These are phyloP conservation scores for Cercospora brassicicola DNA, from an alignment of 2,329 filamentous ascomycete species.

Conservation along the genomic window DNA sequence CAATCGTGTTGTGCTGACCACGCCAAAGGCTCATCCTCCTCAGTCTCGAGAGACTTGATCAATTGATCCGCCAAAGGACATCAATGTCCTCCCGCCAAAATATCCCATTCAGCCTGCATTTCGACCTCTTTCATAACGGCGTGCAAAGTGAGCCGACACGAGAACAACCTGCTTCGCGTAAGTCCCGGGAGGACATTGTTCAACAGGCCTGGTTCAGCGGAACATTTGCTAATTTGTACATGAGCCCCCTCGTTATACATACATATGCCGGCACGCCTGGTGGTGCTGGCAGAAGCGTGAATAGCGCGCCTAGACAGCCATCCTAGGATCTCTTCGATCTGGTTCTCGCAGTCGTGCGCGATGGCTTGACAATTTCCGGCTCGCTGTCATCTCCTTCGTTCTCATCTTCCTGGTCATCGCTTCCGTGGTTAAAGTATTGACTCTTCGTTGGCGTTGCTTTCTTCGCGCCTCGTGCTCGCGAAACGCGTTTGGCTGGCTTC, in stretches of 20 bases:
- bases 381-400: slow-evolving; percentile 29
- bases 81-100: neutral
- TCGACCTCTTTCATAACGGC: neutral
- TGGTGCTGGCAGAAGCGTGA: neutral
- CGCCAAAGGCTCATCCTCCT: neutral
- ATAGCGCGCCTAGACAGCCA: neutral
- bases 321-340: slow-evolving; percentile 19
- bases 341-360: slow-evolving; percentile 37
- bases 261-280: neutral
- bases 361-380: slow-evolving; percentile 35
- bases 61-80: neutral
- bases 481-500: slow-evolving; percentile 1
- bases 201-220: neutral
- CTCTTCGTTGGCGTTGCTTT: slow-evolving; percentile 35
- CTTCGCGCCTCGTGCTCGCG: slow-evolving; percentile 21
- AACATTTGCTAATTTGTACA: neutral
- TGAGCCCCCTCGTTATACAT: neutral
- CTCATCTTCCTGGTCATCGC: slow-evolving; percentile 17
- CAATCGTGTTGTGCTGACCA: neutral
- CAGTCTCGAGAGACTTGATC: neutral
- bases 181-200: too few species aligned
- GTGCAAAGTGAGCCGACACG: neutral
- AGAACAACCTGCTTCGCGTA: neutral
- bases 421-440: slow-evolving; percentile 31
- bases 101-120: neutral